Base-by-base conservation (phyloP, 2,329 filamentous ascomycete species). In the Graphilbum ipis-grandicollis region DNA sequence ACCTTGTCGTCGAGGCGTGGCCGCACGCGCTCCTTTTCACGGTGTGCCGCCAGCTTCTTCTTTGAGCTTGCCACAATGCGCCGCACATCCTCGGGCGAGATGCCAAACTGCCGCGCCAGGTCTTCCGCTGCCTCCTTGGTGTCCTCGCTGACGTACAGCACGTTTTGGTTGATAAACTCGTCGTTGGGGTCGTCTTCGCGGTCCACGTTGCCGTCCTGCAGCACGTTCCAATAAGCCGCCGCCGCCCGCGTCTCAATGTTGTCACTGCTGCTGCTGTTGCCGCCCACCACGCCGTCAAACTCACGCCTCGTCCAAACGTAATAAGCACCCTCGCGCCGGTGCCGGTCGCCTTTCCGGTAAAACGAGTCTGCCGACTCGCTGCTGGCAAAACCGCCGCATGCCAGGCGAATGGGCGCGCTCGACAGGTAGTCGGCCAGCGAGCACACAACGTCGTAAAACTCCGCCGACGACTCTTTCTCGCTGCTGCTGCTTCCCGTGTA, bases 251-350 rank as follows among this genome's bases (percentile, higher is more conserved):
- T 76, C 40, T 80, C 73, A 30, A 75, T 66, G 33, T 58, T 56
- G n/a, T n/a, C n/a, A 34, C 65, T 56, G 6, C 54, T 52, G 18
- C 40, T 44, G 9, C 43, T 46, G 3, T 69, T 63, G 2, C 74
- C 44, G 19, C 41, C 38, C 2, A 94, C 65, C 3, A 92, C 71
- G 10, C 73, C 68, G 41, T 85, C 76, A 41, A 96, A 79, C 51
- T 96, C 86, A 36, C 84, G 79, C 36, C 79, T 62, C 1, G 86
- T 93, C 88, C 88, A 98, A 3, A 94, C 71, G 48, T 96, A 94
- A 52, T 83, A 96, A 0, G 86, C 88, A 0, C 90, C 90, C 56
- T 96, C 86, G 25, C 80, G 72, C 62, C 86, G 85, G 37, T 92
- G 80, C 5, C 65, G 68, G 48, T 92, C 84, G 2, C 75, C 74